A percentile compares a stretch with the other conserved stretches of the same genome.
These are phyloP conservation scores for Ustilago trichophora DNA, from an alignment of 1,284 basidiomycete genomes.

Conservation along the genomic window DNA sequence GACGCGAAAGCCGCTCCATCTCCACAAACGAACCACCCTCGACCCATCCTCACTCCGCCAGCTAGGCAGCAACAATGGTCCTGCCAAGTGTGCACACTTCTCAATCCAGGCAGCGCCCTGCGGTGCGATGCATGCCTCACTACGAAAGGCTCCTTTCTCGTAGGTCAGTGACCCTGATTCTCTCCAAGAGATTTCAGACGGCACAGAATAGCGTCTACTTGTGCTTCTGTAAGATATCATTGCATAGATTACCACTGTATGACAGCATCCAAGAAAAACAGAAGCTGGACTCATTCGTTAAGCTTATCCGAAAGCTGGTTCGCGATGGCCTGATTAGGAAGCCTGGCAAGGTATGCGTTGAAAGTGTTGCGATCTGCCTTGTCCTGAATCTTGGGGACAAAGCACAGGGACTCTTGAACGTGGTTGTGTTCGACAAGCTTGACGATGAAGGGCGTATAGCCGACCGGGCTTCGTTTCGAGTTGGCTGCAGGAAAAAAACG, in stretches of 20 bases:
- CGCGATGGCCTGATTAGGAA: slow-evolving; percentile 25
- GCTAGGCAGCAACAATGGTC: slow-evolving; percentile 11
- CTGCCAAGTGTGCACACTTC: slow-evolving; percentile 38
- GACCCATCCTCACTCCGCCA: neutral
- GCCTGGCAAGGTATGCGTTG: slow-evolving; percentile 21
- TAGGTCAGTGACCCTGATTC: slow-evolving; percentile 17
- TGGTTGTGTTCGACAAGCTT: slow-evolving; percentile 54
- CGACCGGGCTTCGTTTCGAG: slow-evolving; percentile 82
- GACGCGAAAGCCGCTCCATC: neutral
- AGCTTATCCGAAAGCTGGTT: slow-evolving; percentile 38
- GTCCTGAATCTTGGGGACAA: slow-evolving; percentile 50
- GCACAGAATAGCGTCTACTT: too few relatives aligned
- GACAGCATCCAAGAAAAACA: too few relatives aligned
- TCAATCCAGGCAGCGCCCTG: slow-evolving; percentile 9
- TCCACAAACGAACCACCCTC: neutral
- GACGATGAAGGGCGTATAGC: slow-evolving; percentile 71
- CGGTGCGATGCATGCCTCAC: slow-evolving; percentile 36
- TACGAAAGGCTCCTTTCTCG: slow-evolving; percentile 15
- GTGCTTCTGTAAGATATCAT: too few relatives aligned
- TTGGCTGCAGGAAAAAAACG: slow-evolving; percentile 11
- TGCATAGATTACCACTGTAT: too few relatives aligned
- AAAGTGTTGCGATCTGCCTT: slow-evolving; percentile 49
- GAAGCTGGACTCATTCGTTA: slow-evolving; percentile 15
- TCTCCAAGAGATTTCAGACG: too few relatives aligned
- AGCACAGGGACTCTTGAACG: slow-evolving; percentile 52